Base-by-base conservation (phyloP, 75 land plant species). In the Pinus albicaulis region DNA sequence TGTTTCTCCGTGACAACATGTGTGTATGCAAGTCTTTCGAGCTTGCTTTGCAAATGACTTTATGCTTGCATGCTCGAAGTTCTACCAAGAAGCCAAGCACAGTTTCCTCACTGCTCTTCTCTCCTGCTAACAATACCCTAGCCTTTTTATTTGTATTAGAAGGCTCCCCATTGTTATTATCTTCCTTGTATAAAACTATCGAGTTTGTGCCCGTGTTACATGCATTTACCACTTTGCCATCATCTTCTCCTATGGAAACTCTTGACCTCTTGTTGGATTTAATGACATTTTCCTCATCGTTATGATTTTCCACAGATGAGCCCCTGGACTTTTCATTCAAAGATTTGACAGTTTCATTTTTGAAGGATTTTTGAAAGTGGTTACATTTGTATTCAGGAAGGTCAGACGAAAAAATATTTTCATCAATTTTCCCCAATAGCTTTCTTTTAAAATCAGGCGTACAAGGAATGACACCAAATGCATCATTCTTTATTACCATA, bases 71-170 rank as follows among this genome's bases (percentile, higher is more conserved):
- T 24, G 57, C 57, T 22, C 44, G 28, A 19, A 72, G 74, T 23
- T 72, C 74, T 23, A 72, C 53, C 53, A 72, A 26, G 20, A 72
- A 72, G 6, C 74, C 74, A 72, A 55, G 57, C 16, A n/a, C 74
- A 55, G 5, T 12, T 55, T 22, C 56, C 25, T 25, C 74, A 55
- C 34, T 25, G 74, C 4, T 5, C n/a, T 53, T 3, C 52, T 26
- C 56, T 55, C 26, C 7, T 66, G 48, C 17, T 34, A 6, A 66
- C 52, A 7, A 38, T 6, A 66, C 44, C 22, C 38, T 66, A 15
- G 71, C 44, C 20, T 10, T 17, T 15, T 63, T 28, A 6, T 63
- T 25, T 28, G 28, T 14, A 63, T 0, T 63, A 15, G 2, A 11
- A 20, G 25, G 63, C 13, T 61, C 25, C 23, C 14, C 25, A 10